These are phyloP conservation scores for Camellia sinensis DNA, from an alignment of 148 eudicot species.

Conservation along the genomic window DNA sequence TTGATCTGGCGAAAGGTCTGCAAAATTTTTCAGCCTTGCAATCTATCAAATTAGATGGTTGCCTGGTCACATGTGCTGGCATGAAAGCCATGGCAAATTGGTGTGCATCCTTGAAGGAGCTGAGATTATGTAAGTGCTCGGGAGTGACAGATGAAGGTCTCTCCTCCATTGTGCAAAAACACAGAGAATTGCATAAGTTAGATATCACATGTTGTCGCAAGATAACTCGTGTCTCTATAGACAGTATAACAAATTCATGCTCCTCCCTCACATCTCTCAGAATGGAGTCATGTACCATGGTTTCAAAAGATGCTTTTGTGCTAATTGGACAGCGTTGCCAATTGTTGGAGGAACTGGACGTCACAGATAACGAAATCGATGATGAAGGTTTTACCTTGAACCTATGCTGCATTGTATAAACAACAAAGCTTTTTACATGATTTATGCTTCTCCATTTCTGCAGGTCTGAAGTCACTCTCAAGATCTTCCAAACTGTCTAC, in stretches of 20 bases:
- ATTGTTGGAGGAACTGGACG: constrained; percentile 77
- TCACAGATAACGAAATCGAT: constrained; percentile 82
- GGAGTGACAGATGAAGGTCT: constrained; percentile 87
- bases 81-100: constrained; percentile 66
- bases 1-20: constrained; percentile 60
- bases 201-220: constrained; percentile 84
- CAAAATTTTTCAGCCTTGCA: constrained; percentile 67
- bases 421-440: background rate
- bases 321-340: constrained; percentile 72
- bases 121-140: constrained; percentile 74
- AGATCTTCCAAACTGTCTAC: constrained; percentile 54
- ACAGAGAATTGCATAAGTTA: constrained; percentile 59
- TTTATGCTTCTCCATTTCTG: constrained; percentile 7
- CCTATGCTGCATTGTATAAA: background rate
- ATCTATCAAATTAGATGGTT: constrained; percentile 74
- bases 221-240: constrained; percentile 60
- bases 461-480: constrained; percentile 81
- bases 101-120: constrained; percentile 60
- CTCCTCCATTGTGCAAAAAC: constrained; percentile 63
- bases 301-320: constrained; percentile 68
- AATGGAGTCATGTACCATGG: constrained; percentile 77
- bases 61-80: constrained; percentile 70
- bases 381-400: constrained; percentile 56
- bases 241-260: constrained; percentile 61
- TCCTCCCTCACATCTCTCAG: constrained; percentile 54